Evolutionary conservation across 768 basidiomycete genomes (phyloP), one percentile per base, ranked within the genome.

Genomic region (Pholiota microspora): DNA sequence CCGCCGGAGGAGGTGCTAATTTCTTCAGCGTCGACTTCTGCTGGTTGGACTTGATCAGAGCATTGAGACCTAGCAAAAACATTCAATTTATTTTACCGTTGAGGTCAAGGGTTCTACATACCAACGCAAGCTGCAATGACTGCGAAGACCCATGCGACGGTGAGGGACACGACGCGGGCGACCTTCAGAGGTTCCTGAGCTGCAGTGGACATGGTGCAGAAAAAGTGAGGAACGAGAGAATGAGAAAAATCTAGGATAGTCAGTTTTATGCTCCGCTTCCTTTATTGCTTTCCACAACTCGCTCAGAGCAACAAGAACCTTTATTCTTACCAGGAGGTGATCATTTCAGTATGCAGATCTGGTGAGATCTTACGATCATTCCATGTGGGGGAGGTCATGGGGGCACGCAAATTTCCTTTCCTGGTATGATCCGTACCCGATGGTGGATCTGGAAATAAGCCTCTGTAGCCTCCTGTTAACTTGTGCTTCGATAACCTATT

Each of bases 11-110:
- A 2, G 74, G 69, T 3, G 71, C 73, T 32, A 60, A 49, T 28
- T 63, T 66, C 49, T 51, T 67, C 38, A 80, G 57, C 12, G 45
- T 32, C 27, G 60, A 62, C 59, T 77, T 72, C 53, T 70, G 55
- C 44, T 72, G 64, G 58, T 78, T 73, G 12, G 78, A 73, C 57
- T 74, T 73, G 54, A 77, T 69, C 45, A 74, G 55, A 7, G 75
- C 73, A 57, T 74, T 77, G 27, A 78, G 68, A 34, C 70, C 76
- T 77, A 42, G 27, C 10, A 29, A 25, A 28, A 54, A 27, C 1
- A 24, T 7, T 31, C 29, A 23, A 23, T 25, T 36, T n/a, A 47
- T 45, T 4, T 4, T 4, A 8, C 6, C 38, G 15, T 29, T 25
- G 4, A 27, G 18, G 8, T 23, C 4, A 27, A 10, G 9, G 29